Conservation (phyloP, 148 eudicot species). For the Hydrangea macrophylla region DNA sequence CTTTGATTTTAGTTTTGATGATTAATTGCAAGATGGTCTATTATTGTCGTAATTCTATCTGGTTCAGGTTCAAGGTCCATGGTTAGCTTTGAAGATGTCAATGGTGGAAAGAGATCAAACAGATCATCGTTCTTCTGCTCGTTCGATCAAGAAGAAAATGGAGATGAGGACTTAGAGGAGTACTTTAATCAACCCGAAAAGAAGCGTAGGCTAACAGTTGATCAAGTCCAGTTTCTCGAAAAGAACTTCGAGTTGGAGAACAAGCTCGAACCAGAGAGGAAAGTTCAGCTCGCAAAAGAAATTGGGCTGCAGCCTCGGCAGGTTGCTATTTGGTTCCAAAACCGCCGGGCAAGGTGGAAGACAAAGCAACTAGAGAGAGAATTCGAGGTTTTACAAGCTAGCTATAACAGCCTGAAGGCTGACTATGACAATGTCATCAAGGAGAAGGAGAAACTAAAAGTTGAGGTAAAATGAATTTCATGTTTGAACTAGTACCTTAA, state of each 20-base stretch:
- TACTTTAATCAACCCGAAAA: conserved; percentile 67
- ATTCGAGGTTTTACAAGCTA: conserved; percentile 55
- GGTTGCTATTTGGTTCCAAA: conserved; percentile 92
- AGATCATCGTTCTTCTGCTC: conserved; percentile 49
- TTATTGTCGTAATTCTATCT: no score
- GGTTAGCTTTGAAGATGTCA: conserved; percentile 58
- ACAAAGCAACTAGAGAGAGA: conserved; percentile 76
- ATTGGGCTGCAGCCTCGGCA: conserved; percentile 87
- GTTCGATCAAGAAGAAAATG: conserved; percentile 64
- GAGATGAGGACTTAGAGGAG: no score
- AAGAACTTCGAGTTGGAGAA: conserved; percentile 72
- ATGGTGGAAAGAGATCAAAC: conserved; percentile 37
- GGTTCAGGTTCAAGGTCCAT: no score
- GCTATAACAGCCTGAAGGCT: conserved; percentile 51
- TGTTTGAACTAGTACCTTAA: neutral
- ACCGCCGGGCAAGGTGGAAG: conserved; percentile 89
- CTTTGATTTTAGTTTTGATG: no score
- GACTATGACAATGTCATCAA: conserved; percentile 58
- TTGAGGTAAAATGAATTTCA: conserved; percentile 38
- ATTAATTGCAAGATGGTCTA: no score
- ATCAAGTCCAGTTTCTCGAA: conserved; percentile 81
- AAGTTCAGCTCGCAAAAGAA: conserved; percentile 80
- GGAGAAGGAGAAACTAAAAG: conserved; percentile 69
- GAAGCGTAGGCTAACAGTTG: conserved; percentile 66
- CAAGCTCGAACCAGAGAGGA: conserved; percentile 89